phyloP scores from a whole-genome alignment of 1,139 yeast genomes.

The Yamadazyma membranifaciens region DNA sequence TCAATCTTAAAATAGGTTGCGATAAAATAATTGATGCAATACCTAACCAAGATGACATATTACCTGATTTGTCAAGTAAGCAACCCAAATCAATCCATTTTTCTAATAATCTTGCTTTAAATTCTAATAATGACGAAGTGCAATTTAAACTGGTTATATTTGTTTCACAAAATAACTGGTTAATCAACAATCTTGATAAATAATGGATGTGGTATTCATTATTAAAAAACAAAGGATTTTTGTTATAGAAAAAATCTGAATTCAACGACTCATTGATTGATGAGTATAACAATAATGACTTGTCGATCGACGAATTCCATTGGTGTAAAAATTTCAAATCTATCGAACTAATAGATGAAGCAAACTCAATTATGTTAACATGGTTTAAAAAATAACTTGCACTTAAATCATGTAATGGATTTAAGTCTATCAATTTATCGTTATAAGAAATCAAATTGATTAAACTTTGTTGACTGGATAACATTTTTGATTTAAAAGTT shows the following conservation, averaged over 20 bases:
- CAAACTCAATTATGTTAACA: conserved; percentile 48
- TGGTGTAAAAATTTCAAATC: conserved; percentile 53
- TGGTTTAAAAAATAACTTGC: conserved; percentile 38
- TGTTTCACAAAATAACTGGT: conserved; percentile 63
- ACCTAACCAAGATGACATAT: conserved; percentile 95
- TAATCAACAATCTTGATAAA: conserved; percentile 66
- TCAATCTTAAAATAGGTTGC: conserved; percentile 73
- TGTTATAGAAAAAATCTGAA: conserved; percentile 37
- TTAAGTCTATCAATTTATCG: conserved; percentile 14
- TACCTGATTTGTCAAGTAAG: conserved; percentile 75
- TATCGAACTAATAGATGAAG: conserved; percentile 55
- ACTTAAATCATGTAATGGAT: conserved; percentile 34
- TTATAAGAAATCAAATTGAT: conserved; percentile 25
- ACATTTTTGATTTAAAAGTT: conserved; percentile 31
- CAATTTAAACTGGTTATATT: conserved; percentile 14
- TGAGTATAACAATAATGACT: conserved; percentile 37
- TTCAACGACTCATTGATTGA: conserved; percentile 22
- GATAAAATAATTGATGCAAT: conserved; percentile 83
- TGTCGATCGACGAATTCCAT: conserved; percentile 74
- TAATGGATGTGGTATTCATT: conserved; percentile 70
- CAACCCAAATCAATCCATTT: conserved; percentile 90
- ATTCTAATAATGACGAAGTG: conserved; percentile 27
- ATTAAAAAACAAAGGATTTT: conserved; percentile 60
- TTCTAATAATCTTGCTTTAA: conserved; percentile 65
- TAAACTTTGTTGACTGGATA: conserved; percentile 35